A percentile compares a stretch with the other conserved stretches of the same genome.
Conservation (phyloP, 345 rosid species). For the Pistacia integerrima region DNA sequence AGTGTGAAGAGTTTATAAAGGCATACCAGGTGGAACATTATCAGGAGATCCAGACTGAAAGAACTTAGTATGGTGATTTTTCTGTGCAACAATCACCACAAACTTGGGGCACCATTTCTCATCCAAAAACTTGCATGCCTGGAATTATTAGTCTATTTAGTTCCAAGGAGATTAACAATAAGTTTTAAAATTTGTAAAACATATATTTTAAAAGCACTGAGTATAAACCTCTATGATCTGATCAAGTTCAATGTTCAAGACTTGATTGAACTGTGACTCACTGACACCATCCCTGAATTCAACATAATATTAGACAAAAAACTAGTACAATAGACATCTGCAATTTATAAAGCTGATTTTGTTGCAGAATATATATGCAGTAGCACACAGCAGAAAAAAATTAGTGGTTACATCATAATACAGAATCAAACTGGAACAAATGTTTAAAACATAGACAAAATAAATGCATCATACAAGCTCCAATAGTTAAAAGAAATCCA, state of each 20-base stretch:
- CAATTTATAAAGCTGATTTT: too few relatives aligned
- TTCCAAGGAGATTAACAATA: neutral
- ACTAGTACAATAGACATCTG: too few relatives aligned
- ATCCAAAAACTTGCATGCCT: slow-evolving; percentile 92
- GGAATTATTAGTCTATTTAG: neutral
- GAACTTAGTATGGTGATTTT: slow-evolving; percentile 90
- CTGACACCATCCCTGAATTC: slow-evolving; percentile 89
- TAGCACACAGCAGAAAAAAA: too few relatives aligned
- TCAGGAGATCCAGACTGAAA: slow-evolving; percentile 67
- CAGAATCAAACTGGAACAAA: too few relatives aligned
- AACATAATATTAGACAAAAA: neutral
- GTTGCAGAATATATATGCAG: too few relatives aligned
- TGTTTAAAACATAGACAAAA: neutral
- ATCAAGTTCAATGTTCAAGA: slow-evolving; percentile 75
- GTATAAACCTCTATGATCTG: slow-evolving; percentile 74
- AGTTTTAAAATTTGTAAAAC: neutral
- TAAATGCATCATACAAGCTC: neutral
- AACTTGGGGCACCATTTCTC: slow-evolving; percentile 71
- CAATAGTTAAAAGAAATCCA: too few relatives aligned
- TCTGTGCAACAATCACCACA: slow-evolving; percentile 80
- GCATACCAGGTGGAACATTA: slow-evolving; percentile 84
- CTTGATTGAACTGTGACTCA: slow-evolving; percentile 89
- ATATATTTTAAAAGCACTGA: neutral
- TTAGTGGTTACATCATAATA: too few relatives aligned
- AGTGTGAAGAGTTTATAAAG: neutral